Percentiles rank a stretch among this genome's conserved stretches.
These are phyloP conservation scores for Fomitopsis pulvina DNA, from an alignment of 768 basidiomycete genomes.

Conservation along the genomic window DNA sequence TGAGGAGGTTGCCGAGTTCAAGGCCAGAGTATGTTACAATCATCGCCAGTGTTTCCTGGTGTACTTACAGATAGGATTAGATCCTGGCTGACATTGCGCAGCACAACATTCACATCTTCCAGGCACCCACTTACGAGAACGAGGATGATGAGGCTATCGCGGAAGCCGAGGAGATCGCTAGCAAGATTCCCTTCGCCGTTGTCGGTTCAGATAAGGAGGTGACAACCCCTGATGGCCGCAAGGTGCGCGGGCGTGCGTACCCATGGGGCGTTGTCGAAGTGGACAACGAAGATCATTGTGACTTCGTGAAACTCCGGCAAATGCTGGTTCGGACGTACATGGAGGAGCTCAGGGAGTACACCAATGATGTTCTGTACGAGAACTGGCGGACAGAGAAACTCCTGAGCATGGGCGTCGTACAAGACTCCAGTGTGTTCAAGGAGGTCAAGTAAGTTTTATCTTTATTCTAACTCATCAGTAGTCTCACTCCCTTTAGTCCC, in stretches of 20 bases:
- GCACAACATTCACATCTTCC: constrained; percentile 97
- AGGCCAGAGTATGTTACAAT: constrained; percentile 62
- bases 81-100: constrained; percentile 89
- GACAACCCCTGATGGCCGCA: constrained; percentile 76
- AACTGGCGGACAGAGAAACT: constrained; percentile 98
- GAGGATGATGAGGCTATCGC: constrained; percentile 98
- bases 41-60: too few relatives aligned
- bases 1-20: constrained; percentile 90
- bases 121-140: constrained; percentile 94
- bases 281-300: constrained; percentile 98
- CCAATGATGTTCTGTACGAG: constrained; percentile 94
- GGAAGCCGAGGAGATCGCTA: constrained; percentile 94
- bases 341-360: constrained; percentile 98
- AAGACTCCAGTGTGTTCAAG: constrained; percentile 97
- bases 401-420: constrained; percentile 94
- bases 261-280: constrained; percentile 99
- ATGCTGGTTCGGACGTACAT: constrained; percentile 99
- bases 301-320: constrained; percentile 98
- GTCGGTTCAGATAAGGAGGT: constrained; percentile 91
- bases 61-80: too few relatives aligned
- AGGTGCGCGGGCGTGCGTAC: constrained; percentile 91
- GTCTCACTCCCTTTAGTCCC: constrained; percentile 49
- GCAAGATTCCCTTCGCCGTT: constrained; percentile 98
- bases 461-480: neutral
- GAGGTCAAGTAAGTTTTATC: constrained; percentile 84